Evolutionary conservation across 208 protist species (phyloP), one percentile per base, ranked within the genome.

Genomic region (Wallacemonas sp.): DNA sequence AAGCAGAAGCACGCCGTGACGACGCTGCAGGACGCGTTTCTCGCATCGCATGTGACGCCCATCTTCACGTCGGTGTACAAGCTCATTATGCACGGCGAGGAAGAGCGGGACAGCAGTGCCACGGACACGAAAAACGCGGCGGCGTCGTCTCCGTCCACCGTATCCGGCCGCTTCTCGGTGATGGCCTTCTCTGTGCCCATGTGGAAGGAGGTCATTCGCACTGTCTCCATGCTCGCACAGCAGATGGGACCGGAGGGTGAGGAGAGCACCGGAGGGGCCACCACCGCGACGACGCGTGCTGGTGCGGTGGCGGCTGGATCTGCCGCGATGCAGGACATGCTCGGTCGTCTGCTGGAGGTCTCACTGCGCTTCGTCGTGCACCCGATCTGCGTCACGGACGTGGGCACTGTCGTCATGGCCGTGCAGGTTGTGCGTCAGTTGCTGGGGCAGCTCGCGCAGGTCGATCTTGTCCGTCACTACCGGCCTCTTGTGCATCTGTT

Each of bases 131-230:
- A 32, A 6, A 4, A 8, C 23, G 29, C 9, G 30, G 26, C 27
- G 2, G 32, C n/a, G n/a, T n/a, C n/a, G n/a, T n/a, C n/a, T n/a
- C n/a, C n/a, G n/a, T n/a, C n/a, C n/a, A n/a, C n/a, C n/a, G n/a
- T n/a, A n/a, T n/a, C 23, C 38, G 60, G 55, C 19, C 61, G 58
- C 14, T 69, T 68, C 44, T 76, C 78, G 0, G 76, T 91, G 32
- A 88, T 92, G 80, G 76, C 76, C 32, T 88, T 96, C 61, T 80
- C 63, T 38, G 63, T 93, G 23, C 60, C 78, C n/a, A 93, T 90
- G 80, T 96, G 91, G 91, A 80, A 83, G 49, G 88, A 93, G 61
- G 65, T 96, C 60, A 93, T 96, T 54, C 85, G 78, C 27, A 92
- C 88, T 4, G 81, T 93, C 36, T 78, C 86, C 2, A 64, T 85